Percentiles rank a stretch among this genome's conserved stretches.
Conservation (phyloP, 495 filamentous ascomycete species). For the Penicillium arizonense region DNA sequence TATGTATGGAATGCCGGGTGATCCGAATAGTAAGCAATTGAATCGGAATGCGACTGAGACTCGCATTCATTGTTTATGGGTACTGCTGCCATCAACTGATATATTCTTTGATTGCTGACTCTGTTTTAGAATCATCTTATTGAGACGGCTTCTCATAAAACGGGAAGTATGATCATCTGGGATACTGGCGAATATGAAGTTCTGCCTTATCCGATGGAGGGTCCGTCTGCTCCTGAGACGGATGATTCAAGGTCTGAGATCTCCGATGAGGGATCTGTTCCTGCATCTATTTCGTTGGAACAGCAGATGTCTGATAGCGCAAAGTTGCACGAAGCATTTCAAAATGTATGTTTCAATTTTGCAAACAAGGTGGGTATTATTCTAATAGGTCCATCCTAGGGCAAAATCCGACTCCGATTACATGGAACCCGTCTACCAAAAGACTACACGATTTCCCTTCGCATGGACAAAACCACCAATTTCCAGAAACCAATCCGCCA, state of each 20-base stretch:
- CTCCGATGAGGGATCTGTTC: constrained; percentile 11
- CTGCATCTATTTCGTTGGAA: background rate
- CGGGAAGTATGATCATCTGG: constrained; percentile 68
- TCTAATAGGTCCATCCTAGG: constrained; percentile 13
- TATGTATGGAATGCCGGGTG: constrained; percentile 65
- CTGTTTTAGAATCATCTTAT: constrained; percentile 59
- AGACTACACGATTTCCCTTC: constrained; percentile 57
- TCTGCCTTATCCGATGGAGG: constrained; percentile 39
- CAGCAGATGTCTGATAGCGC: constrained; percentile 45
- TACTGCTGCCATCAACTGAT: constrained; percentile 24
- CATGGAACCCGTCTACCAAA: constrained; percentile 57
- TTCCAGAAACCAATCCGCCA: constrained; percentile 22
- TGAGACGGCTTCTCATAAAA: constrained; percentile 57
- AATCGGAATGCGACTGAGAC: constrained; percentile 68
- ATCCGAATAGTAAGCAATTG: constrained; percentile 55
- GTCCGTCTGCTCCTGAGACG: constrained; percentile 34
- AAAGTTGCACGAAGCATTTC: constrained; percentile 54
- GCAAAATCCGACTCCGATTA: constrained; percentile 61
- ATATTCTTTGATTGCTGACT: background rate
- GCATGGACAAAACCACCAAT: constrained; percentile 51
- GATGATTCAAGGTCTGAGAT: constrained; percentile 42
- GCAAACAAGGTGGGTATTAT: background rate
- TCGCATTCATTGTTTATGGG: constrained; percentile 65
- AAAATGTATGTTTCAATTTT: constrained; percentile 31
- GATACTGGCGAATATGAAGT: constrained; percentile 66